These are phyloP conservation scores for Barbarea vulgaris DNA, from an alignment of 345 rosid species.

Conservation along the genomic window DNA sequence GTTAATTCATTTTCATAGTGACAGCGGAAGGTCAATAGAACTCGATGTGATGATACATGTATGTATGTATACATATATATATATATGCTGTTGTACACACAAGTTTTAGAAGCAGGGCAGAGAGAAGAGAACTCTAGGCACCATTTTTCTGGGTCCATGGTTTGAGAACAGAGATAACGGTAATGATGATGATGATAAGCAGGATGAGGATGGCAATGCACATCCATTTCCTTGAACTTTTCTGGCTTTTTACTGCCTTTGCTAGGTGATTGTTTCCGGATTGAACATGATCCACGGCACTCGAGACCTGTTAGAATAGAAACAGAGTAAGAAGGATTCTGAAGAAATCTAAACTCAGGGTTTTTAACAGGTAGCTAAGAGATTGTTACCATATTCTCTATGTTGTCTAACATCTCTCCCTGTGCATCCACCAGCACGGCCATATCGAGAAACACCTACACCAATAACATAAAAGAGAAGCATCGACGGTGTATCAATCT, in stretches of 20 bases:
- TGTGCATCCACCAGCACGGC: slow-evolving; percentile 94
- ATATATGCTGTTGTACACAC: slow-evolving; percentile 37
- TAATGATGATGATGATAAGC: slow-evolving; percentile 69
- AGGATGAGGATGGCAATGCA: slow-evolving; percentile 86
- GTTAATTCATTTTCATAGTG: slow-evolving; percentile 10
- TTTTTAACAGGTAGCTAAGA: neutral
- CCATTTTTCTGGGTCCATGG: slow-evolving; percentile 83
- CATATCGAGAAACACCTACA: slow-evolving; percentile 92
- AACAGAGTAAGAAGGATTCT: slow-evolving; percentile 12
- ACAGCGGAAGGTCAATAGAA: slow-evolving; percentile 12
- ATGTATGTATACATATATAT: too few species aligned
- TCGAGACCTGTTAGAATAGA: slow-evolving; percentile 60
- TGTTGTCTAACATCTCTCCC: slow-evolving; percentile 91
- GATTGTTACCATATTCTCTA: slow-evolving; percentile 74
- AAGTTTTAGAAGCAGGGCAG: slow-evolving; percentile 12
- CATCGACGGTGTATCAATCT: neutral
- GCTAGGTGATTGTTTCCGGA: slow-evolving; percentile 74
- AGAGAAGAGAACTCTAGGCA: slow-evolving; percentile 48
- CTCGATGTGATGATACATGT: slow-evolving; percentile 22
- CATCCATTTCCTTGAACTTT: slow-evolving; percentile 90
- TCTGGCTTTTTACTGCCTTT: slow-evolving; percentile 73
- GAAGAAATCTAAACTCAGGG: neutral
- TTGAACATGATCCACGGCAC: slow-evolving; percentile 90
- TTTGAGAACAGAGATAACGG: slow-evolving; percentile 62
- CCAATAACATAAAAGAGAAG: neutral